Conservation (phyloP, 768 basidiomycete species). For the Boletus pseudo-olivaceus region DNA sequence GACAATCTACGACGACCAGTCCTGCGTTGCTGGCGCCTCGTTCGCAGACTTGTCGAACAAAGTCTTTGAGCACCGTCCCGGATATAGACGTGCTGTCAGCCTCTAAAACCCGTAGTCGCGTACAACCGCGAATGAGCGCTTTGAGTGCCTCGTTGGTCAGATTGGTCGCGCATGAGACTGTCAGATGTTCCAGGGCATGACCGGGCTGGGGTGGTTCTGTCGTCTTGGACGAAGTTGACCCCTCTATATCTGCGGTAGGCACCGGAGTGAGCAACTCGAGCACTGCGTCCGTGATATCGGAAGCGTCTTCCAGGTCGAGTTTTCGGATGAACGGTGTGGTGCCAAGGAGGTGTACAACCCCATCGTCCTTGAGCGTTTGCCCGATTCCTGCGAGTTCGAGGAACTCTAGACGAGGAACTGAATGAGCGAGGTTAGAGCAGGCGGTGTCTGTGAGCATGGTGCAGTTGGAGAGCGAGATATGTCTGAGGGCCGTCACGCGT, state of each 20-base stretch:
- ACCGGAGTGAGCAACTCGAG: constrained; percentile 59
- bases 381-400: constrained; percentile 81
- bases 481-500: constrained; percentile 65
- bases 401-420: constrained; percentile 68
- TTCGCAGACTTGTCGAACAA: constrained; percentile 52
- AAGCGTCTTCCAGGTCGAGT: constrained; percentile 85
- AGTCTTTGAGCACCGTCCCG: constrained; percentile 57
- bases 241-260: constrained; percentile 1
- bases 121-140: constrained; percentile 60
- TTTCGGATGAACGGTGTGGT: constrained; percentile 69
- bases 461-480: constrained; percentile 72
- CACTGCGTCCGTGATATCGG: constrained; percentile 69
- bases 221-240: constrained; percentile 6
- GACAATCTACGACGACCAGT: constrained; percentile 74
- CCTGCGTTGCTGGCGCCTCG: constrained; percentile 49
- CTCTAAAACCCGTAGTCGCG: constrained; percentile 63
- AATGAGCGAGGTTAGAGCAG: constrained; percentile 66
- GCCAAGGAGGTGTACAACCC: constrained; percentile 65
- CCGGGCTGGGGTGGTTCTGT: constrained; percentile 46
- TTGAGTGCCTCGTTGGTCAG: constrained; percentile 64
- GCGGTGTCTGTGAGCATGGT: constrained; percentile 68
- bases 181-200: constrained; percentile 66
- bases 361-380: constrained; percentile 62
- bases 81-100: constrained; percentile 78
- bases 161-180: constrained; percentile 62